These are phyloP conservation scores for Aspergillus fumigatiaffinis DNA, from an alignment of 2,329 filamentous ascomycete genomes.

Conservation along the genomic window DNA sequence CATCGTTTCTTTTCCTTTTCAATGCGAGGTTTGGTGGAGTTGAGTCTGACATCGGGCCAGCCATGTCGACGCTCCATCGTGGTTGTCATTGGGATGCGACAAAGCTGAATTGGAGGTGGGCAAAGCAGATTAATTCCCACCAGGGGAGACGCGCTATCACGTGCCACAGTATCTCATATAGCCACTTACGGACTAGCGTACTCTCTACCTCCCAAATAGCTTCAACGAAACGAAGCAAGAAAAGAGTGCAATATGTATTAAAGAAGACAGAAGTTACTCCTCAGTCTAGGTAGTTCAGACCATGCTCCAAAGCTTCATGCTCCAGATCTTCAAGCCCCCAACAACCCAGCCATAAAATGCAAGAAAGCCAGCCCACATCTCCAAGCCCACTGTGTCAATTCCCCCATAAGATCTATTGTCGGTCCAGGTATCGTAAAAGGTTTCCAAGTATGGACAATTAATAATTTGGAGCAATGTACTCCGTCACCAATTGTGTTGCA, in stretches of 20 bases:
- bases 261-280: not conserved
- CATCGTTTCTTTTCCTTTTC: slow-evolving; percentile 19
- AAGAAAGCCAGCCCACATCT: not conserved
- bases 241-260: not conserved
- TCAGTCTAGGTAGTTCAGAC: not conserved
- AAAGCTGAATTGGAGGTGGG: not conserved
- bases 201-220: too few species aligned
- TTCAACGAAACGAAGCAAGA: not conserved
- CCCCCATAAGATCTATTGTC: not conserved
- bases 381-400: not conserved
- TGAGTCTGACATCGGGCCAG: slow-evolving; percentile 7
- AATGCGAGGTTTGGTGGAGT: not conserved
- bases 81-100: not conserved
- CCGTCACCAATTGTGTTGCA: not conserved
- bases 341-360: not conserved
- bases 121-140: not conserved
- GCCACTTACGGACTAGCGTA: not conserved
- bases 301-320: not conserved
- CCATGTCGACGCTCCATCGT: slow-evolving; percentile 25
- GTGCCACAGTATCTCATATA: not conserved
- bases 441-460: not conserved
- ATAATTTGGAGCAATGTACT: not conserved
- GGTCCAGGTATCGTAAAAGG: not conserved
- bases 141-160: not conserved
- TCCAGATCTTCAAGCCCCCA: not conserved